phyloP scores from a whole-genome alignment of 805 yeast genomes.

The Candida glaebosa region DNA sequence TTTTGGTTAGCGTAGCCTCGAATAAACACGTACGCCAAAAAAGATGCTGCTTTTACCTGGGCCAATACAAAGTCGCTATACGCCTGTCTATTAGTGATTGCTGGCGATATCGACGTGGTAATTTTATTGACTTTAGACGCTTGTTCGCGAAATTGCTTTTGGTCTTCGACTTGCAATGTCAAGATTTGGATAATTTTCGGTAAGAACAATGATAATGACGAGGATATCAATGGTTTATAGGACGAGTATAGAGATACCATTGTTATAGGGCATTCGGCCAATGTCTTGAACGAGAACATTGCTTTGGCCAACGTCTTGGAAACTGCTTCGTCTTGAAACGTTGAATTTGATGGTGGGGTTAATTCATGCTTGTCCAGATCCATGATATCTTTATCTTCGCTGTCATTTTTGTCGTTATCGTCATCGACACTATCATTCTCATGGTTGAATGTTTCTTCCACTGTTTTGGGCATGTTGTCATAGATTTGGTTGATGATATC shows the following conservation, averaged over 20 bases:
- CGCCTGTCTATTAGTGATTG: constrained; percentile 68
- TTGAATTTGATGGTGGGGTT: constrained; percentile 28
- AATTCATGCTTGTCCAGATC: too few relatives aligned
- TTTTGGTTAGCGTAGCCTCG: constrained; percentile 75
- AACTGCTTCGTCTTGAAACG: constrained; percentile 40
- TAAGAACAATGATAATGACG: constrained; percentile 70
- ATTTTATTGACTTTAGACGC: constrained; percentile 58
- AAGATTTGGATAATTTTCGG: constrained; percentile 79
- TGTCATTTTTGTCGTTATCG: constrained; percentile 1
- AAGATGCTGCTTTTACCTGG: constrained; percentile 95
- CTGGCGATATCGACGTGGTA: constrained; percentile 70
- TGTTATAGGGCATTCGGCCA: constrained; percentile 96
- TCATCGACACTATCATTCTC: background rate
- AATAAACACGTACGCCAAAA: constrained; percentile 85
- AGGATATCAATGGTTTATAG: constrained; percentile 69
- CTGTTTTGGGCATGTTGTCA: constrained; percentile 72
- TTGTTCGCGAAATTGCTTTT: constrained; percentile 38
- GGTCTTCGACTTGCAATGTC: constrained; percentile 77
- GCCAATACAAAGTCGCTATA: constrained; percentile 88
- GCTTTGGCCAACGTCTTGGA: constrained; percentile 59
- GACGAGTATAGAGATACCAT: constrained; percentile 90
- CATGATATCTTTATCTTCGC: constrained; percentile 6
- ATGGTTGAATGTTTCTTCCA: constrained; percentile 61
- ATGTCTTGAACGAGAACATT: constrained; percentile 79
- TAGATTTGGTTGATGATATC: constrained; percentile 73